Base-by-base conservation (phyloP, 306 rosid genomes). In the Citrullus mucosospermus region DNA sequence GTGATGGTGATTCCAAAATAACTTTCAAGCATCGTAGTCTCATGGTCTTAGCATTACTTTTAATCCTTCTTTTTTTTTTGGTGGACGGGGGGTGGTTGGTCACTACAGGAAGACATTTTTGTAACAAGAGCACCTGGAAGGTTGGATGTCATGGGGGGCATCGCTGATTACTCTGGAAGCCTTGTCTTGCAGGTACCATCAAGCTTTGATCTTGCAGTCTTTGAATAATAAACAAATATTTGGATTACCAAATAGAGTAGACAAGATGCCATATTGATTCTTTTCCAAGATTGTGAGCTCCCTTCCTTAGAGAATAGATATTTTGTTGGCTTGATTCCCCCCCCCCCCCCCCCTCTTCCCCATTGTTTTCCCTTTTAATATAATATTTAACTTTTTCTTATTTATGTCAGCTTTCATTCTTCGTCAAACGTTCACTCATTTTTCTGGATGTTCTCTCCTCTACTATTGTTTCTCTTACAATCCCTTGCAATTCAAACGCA, bases 61-160 rank as follows among this genome's bases (percentile, higher is more conserved):
- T 30, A 6, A 60, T 73, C 61, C 65, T 48, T 62, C 30, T 54
- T 28, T 7, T 77, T 7, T 77, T 10, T 56, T 76, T 18, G 66
- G 67, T 48, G 54, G 67, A 32, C 8, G 67, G 67, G 67, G 22
- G 20, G 5, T 32, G 43, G 71, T 22, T 77, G 60, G 6, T 55
- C 38, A 6, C 50, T 75, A 38, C 88, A 95, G 98, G 97, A 91
- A 78, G 98, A 92, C 41, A 85, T 95, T 79, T 87, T 88, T 83
- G 93, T 95, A 80, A 78, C 98, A 12, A 91, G 98, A 84, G 98
- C 98, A 82, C 98, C 98, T 62, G 97, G 97, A 81, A 89, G 98
- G 79, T 83, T 95, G 81, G 98, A 95, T 79, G 97, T 92, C 56
- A 95, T 95, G 97, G 98, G 98, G 57, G 98, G 98, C 51, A 95